Conservation (phyloP, 768 basidiomycete genomes). For the Lentinula raphanica region DNA sequence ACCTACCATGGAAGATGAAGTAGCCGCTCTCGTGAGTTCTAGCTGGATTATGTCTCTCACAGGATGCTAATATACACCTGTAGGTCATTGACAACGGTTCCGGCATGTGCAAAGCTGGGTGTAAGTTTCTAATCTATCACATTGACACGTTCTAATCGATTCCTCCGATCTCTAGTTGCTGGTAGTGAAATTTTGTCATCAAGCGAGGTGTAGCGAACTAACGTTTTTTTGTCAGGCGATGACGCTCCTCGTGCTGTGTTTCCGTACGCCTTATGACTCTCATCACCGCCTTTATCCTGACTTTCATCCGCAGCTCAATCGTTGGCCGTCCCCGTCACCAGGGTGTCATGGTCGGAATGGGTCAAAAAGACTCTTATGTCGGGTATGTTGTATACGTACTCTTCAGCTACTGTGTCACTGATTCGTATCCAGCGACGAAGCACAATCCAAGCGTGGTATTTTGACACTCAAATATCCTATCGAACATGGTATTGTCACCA, state of each 20-base stretch:
- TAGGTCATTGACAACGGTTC: slow-evolving; percentile 73
- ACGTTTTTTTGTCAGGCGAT: slow-evolving; percentile 42
- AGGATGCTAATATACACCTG: neutral
- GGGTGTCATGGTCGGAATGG: slow-evolving; percentile 77
- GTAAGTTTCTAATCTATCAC: slow-evolving; percentile 32
- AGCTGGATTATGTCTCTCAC: neutral
- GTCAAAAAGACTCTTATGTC: slow-evolving; percentile 74
- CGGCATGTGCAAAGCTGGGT: slow-evolving; percentile 87
- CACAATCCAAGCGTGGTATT: slow-evolving; percentile 71
- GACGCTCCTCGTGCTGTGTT: slow-evolving; percentile 70
- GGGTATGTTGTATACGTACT: slow-evolving; percentile 34
- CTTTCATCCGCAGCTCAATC: slow-evolving; percentile 41
- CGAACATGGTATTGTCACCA: slow-evolving; percentile 69
- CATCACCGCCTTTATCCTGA: neutral
- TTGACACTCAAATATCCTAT: slow-evolving; percentile 67
- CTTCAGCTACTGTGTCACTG: neutral
- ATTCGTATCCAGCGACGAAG: slow-evolving; percentile 50
- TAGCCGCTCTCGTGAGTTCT: slow-evolving; percentile 19
- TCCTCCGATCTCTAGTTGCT: slow-evolving; percentile 27
- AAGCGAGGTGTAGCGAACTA: neutral
- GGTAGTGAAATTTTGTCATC: slow-evolving; percentile 22
- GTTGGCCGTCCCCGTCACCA: slow-evolving; percentile 71
- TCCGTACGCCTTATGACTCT: slow-evolving; percentile 42
- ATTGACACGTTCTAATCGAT: neutral
- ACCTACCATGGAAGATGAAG: slow-evolving; percentile 23